Base-by-base conservation (phyloP, 768 basidiomycete genomes). In the Collybia nuda region DNA sequence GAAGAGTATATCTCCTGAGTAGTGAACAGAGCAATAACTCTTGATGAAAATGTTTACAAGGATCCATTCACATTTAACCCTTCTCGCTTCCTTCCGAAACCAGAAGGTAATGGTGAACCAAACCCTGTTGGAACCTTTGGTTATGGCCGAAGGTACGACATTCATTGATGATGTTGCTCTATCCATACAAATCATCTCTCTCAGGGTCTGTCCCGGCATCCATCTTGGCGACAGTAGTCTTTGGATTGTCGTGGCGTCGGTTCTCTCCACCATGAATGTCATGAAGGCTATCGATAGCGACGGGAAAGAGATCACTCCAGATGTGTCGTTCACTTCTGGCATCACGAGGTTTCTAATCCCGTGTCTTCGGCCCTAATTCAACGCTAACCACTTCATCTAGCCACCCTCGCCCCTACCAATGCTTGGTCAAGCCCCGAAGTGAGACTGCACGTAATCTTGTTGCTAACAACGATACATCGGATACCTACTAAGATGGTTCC, bases 211-310 rank as follows among this genome's bases (percentile, higher is more conserved):
- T 61, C 87, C 87, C 0, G 87, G 87, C 12, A 58, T 65, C 32
- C 67, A 85, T 60, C 75, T 88, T 24, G 80, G 81, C 50, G 86
- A 88, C 51, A 75, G 78, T 2, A 82, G 83, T 1, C 65, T 77
- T 28, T 88, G 86, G 83, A 61, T 86, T 21, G 65, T 83, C 12
- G 68, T 82, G n/a, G 75, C 77, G 2, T 70, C 71, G 11, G 77
- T 84, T 63, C 66, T 87, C 11, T 80, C 84, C 0, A 81, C 81
- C 40, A 61, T 86, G 37, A 75, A 85, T 48, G 75, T 87, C 7
- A 56, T 63, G 28, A 82, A 78, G 62, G 67, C 78, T 14, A 60
- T 72, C 18, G 82, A 84, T 44, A 63, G 49, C 40, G 56, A 64
- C 6, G 85, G 84, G 3, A 63, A 67, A 2, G 66, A 65, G 38